Evolutionary conservation across 768 basidiomycete genomes (phyloP).

Genomic region (Leccinum arenicola): DNA sequence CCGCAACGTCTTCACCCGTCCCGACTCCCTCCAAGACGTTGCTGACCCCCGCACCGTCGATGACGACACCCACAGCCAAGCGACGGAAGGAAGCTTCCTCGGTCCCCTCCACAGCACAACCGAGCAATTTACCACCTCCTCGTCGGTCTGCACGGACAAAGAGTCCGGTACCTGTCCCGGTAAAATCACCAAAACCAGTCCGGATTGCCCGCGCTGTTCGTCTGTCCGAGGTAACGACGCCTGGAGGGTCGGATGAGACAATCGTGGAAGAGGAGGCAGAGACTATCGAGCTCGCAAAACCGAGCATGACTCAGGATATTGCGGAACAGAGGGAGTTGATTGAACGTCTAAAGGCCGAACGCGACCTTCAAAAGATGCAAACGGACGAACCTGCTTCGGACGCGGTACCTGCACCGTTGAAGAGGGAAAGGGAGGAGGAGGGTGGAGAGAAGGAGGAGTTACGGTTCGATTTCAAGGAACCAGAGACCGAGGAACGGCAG

Average conservation of each 20-base stretch:
- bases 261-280: slow-evolving; percentile 65
- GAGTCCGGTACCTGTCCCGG: slow-evolving; percentile 37
- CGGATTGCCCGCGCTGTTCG: slow-evolving; percentile 23
- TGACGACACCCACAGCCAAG: slow-evolving; percentile 50
- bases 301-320: slow-evolving; percentile 69
- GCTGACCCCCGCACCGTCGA: slow-evolving; percentile 35
- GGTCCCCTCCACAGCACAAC: slow-evolving; percentile 19
- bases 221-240: slow-evolving; percentile 38
- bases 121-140: slow-evolving; percentile 37
- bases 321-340: slow-evolving; percentile 78
- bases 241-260: slow-evolving; percentile 59
- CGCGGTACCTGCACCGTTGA: slow-evolving; percentile 34
- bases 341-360: slow-evolving; percentile 63
- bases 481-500: slow-evolving; percentile 54
- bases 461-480: slow-evolving; percentile 67
- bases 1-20: slow-evolving; percentile 28
- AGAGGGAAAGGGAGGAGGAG: slow-evolving; percentile 48
- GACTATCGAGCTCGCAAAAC: slow-evolving; percentile 53
- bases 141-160: slow-evolving; percentile 43
- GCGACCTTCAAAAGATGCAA: slow-evolving; percentile 36
- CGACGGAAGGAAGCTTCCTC: slow-evolving; percentile 64
- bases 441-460: slow-evolving; percentile 44
- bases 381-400: slow-evolving; percentile 16
- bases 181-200: slow-evolving; percentile 34
- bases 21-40: slow-evolving; percentile 21